phyloP scores from a whole-genome alignment of 495 filamentous ascomycete genomes.

The Daldinia decipiens region DNA sequence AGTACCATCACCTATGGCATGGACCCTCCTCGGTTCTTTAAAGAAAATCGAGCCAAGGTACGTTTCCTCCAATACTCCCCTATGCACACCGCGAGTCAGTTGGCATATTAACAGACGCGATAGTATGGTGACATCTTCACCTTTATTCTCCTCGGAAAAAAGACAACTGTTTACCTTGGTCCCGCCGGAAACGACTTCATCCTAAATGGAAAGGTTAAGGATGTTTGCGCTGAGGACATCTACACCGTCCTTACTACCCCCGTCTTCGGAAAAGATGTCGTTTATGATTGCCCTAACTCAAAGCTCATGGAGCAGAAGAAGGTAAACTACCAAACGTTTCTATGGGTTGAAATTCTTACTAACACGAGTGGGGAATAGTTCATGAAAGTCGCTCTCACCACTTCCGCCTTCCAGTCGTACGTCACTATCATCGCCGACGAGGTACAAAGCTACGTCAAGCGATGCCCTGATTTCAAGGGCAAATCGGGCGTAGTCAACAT shows the following conservation, averaged over 20 bases:
- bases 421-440: constrained; percentile 82
- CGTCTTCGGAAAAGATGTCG: constrained; percentile 86
- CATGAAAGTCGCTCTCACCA: constrained; percentile 85
- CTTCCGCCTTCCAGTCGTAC: constrained; percentile 77
- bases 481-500: constrained; percentile 72
- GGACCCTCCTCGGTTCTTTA: constrained; percentile 84
- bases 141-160: constrained; percentile 78
- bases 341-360: not conserved
- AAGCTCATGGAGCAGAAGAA: constrained; percentile 89
- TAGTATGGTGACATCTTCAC: constrained; percentile 85
- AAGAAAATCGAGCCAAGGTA: constrained; percentile 75
- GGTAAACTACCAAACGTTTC: constrained; percentile 43
- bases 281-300: constrained; percentile 87
- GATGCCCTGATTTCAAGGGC: constrained; percentile 72
- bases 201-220: constrained; percentile 83
- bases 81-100: constrained; percentile 1
- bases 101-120: constrained; percentile 41
- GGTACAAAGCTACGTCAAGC: constrained; percentile 74
- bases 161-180: constrained; percentile 80
- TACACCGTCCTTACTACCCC: constrained; percentile 85
- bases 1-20: constrained; percentile 85
- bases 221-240: constrained; percentile 84
- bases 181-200: constrained; percentile 87
- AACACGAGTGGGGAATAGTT: constrained; percentile 61
- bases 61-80: constrained; percentile 10